Evolutionary conservation across 2,329 filamentous ascomycete species (phyloP).

Genomic region (Calonectria henricotiae): DNA sequence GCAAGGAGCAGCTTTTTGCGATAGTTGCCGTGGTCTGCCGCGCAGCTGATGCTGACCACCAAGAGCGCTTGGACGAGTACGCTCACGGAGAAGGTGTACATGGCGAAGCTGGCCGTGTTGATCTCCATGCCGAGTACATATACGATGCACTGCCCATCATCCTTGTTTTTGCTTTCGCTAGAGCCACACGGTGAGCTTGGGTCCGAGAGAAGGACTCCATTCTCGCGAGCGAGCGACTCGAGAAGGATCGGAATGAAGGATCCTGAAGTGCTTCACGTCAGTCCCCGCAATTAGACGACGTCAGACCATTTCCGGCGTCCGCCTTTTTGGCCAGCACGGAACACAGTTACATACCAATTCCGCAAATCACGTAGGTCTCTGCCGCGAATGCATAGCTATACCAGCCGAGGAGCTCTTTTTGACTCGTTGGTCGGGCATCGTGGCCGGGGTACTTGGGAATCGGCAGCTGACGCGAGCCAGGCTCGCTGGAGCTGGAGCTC

Average conservation of each 20-base stretch:
- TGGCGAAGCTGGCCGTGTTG: slow-evolving; percentile 96
- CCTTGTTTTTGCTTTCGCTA: slow-evolving; percentile 69
- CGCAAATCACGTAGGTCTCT: slow-evolving; percentile 95
- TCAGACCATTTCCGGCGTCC: slow-evolving; percentile 7
- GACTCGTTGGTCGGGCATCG: slow-evolving; percentile 89
- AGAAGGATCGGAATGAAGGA: slow-evolving; percentile 97
- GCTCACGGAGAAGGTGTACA: slow-evolving; percentile 97
- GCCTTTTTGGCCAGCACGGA: not conserved
- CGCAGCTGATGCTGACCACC: slow-evolving; percentile 96
- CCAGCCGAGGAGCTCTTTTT: slow-evolving; percentile 92
- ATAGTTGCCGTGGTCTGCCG: slow-evolving; percentile 94
- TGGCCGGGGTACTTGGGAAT: slow-evolving; percentile 81
- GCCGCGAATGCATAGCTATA: slow-evolving; percentile 97
- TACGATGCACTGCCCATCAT: slow-evolving; percentile 83
- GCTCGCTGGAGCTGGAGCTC: slow-evolving; percentile 59
- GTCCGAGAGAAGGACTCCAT: slow-evolving; percentile 88
- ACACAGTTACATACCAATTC: slow-evolving; percentile 71
- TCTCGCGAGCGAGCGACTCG: slow-evolving; percentile 93
- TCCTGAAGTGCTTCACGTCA: slow-evolving; percentile 65
- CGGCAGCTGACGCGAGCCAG: slow-evolving; percentile 56
- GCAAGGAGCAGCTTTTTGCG: slow-evolving; percentile 88
- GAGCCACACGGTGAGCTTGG: slow-evolving; percentile 81
- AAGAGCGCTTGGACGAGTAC: slow-evolving; percentile 91
- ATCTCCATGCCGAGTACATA: slow-evolving; percentile 87
- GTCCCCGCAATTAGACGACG: slow-evolving; percentile 18